Evolutionary conservation across 371 early-diverging fungal species (phyloP).

Genomic region (Mortierella sp.): DNA sequence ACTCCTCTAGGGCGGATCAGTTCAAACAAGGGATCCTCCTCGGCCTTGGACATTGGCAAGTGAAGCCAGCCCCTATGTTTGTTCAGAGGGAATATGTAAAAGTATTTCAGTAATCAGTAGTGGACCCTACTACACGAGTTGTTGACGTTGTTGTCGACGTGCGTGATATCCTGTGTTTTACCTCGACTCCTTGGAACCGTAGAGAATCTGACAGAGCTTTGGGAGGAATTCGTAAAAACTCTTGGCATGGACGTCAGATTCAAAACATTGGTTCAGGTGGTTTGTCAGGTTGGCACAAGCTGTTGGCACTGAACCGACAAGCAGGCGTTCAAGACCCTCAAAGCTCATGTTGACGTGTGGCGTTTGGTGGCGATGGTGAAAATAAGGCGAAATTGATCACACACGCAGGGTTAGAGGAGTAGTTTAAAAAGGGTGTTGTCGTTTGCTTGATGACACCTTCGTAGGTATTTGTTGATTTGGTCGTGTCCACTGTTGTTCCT

Average conservation of each 20-base stretch:
- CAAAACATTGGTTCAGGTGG: slow-evolving; percentile 48
- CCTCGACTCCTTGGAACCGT: slow-evolving; percentile 55
- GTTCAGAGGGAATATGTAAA: neutral
- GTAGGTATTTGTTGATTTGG: neutral
- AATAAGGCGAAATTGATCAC: neutral
- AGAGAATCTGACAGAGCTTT: slow-evolving; percentile 51
- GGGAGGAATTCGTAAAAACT: slow-evolving; percentile 55
- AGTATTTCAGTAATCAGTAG: neutral
- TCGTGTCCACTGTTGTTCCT: neutral
- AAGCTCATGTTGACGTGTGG: slow-evolving; percentile 37
- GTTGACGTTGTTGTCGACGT: neutral
- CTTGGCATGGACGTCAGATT: slow-evolving; percentile 56
- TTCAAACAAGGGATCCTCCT: slow-evolving; percentile 47
- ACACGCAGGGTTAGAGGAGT: neutral
- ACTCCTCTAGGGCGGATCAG: slow-evolving; percentile 41
- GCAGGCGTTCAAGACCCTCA: slow-evolving; percentile 50
- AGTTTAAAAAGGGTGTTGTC: neutral
- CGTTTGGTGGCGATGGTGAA: neutral
- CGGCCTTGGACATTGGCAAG: slow-evolving; percentile 51
- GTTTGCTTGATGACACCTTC: neutral
- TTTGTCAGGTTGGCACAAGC: slow-evolving; percentile 52
- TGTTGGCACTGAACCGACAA: slow-evolving; percentile 54
- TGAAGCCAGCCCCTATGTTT: slow-evolving; percentile 51
- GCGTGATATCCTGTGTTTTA: slow-evolving; percentile 3
- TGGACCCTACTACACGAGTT: neutral